Evolutionary conservation across 2,329 filamentous ascomycete genomes (phyloP), one percentile per base, ranked within the genome.

Genomic region (Gaeumannomyces tritici): DNA sequence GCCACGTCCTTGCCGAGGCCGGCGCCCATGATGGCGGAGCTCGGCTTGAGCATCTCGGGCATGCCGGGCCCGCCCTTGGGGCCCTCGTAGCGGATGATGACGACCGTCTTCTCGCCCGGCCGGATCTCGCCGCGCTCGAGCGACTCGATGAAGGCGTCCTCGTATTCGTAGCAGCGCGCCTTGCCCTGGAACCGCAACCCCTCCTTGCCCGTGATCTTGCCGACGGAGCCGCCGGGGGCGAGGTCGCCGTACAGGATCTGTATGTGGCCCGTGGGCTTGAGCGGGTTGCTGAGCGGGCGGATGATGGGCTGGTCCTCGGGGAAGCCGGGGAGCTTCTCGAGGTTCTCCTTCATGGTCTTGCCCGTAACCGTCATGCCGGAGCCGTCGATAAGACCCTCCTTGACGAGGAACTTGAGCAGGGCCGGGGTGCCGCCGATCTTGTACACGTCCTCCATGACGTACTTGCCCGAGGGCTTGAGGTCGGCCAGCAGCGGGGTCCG

Each of bases 1-100:
- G 89, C 89, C 18, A 90, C 86, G 68, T 91, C 88, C 69, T 89
- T 82, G 68, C 88, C 88, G 56, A 97, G 83, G 51, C 89, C 89
- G 7, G 91, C 91, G 62, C 93, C 93, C 91, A 96, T 96, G 70
- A 97, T 89, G 60, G 92, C 91, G 0, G 90, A 92, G 61, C 85
- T 90, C n/a, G 93, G 91, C 80, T 96, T 96, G 65, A 97, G 80
- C 81, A 96, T 93, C 78, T 97, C 93, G 35, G 92, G 93, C 89
- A 97, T 97, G 63, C 93, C 93, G 1, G 93, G 93, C 0, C 93
- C 93, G 67, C 93, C 93, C 78, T 93, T 96, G 65, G 93, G 93
- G 0, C 93, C 93, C 73, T 96, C 93, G 73, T 96, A 96, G 61
- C 93, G 89, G 69, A 97, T 93, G 62, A 96, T 87, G 61, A 96